Conservation (phyloP, 2,329 filamentous ascomycete genomes). For the Colletotrichum kahawae region DNA sequence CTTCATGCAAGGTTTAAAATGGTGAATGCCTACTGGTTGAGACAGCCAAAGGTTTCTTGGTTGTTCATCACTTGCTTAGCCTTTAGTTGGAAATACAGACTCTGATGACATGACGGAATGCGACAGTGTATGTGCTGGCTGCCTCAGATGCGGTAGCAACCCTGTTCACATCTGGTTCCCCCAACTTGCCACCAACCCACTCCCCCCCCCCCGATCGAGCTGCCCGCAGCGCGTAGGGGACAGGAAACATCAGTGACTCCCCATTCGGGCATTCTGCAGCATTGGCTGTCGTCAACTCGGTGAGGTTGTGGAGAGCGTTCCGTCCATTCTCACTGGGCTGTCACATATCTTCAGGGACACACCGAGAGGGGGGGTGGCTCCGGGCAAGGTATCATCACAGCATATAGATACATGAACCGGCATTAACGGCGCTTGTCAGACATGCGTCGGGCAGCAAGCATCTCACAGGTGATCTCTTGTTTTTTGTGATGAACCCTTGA, state of each 20-base stretch:
- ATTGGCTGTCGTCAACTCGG: conserved; percentile 15
- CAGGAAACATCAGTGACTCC: background rate
- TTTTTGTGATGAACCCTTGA: background rate
- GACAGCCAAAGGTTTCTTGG: background rate
- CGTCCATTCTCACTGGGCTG: conserved; percentile 3
- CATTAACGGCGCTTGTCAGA: background rate
- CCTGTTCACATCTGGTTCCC: background rate
- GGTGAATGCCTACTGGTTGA: background rate
- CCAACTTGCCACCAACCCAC: background rate
- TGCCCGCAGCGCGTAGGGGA: background rate
- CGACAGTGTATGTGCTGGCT: background rate
- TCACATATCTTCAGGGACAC: background rate
- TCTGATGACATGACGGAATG: background rate
- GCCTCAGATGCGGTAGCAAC: background rate
- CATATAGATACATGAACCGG: background rate
- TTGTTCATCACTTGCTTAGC: background rate
- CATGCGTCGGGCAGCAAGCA: conserved; percentile 14
- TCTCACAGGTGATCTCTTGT: conserved; percentile 6
- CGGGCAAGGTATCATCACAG: background rate
- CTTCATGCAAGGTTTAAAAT: background rate
- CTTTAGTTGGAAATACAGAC: background rate
- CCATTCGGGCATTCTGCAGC: background rate
- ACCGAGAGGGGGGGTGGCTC: background rate
- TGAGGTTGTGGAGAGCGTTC: conserved; percentile 15
- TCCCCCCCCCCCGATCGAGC: background rate